Evolutionary conservation across 371 early-diverging fungal species (phyloP).

Genomic region (Mortierella sp.): DNA sequence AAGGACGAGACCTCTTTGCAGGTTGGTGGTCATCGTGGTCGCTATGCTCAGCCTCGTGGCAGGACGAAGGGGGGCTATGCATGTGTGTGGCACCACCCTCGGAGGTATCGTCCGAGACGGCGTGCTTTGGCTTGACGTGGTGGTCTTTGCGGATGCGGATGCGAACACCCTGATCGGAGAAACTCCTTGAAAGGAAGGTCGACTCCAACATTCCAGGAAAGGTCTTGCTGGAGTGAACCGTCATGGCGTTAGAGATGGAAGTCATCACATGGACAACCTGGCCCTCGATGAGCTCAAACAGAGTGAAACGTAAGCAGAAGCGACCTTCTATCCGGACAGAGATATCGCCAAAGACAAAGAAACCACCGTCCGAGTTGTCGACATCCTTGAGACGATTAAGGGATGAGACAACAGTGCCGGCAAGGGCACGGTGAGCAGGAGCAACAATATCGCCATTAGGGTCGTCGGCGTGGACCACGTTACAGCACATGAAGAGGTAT

Average conservation of each 20-base stretch:
- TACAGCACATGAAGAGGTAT: constrained; percentile 86
- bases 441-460: constrained; percentile 45
- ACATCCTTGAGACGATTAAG: constrained; percentile 90
- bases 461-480: constrained; percentile 52
- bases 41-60: constrained; percentile 47
- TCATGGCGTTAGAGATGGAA: constrained; percentile 82
- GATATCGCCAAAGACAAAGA: constrained; percentile 97
- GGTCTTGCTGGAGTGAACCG: constrained; percentile 92
- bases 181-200: constrained; percentile 88
- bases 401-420: constrained; percentile 94
- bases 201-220: constrained; percentile 97
- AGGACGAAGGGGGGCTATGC: constrained; percentile 48
- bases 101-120: constrained; percentile 13
- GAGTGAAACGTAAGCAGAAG: constrained; percentile 89
- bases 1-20: constrained; percentile 20
- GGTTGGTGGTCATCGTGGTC: constrained; percentile 23
- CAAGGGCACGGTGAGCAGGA: constrained; percentile 58
- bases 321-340: constrained; percentile 93
- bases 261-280: constrained; percentile 88
- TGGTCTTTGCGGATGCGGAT: constrained; percentile 89
- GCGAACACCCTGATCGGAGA: constrained; percentile 97
- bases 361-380: constrained; percentile 91
- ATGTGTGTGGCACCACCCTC: constrained; percentile 20
- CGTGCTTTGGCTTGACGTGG: constrained; percentile 53
- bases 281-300: constrained; percentile 89